These are phyloP conservation scores for Sarocladium oryzae DNA, from an alignment of 2,329 filamentous ascomycete genomes.

Conservation along the genomic window DNA sequence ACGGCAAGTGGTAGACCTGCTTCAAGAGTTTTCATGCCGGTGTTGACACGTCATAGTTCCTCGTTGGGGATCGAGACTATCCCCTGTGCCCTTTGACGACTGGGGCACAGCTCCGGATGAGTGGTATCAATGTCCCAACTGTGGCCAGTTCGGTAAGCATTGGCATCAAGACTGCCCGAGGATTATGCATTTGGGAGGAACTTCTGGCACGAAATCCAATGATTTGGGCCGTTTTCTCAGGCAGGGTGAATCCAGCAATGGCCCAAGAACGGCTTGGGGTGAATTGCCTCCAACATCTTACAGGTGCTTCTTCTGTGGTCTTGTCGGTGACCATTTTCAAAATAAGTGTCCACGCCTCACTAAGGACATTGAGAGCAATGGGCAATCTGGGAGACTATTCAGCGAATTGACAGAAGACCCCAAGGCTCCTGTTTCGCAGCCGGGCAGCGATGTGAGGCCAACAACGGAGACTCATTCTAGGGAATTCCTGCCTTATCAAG, in stretches of 20 bases:
- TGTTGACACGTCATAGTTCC: neutral
- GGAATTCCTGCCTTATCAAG: neutral
- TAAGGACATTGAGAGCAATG: neutral
- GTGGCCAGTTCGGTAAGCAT: neutral
- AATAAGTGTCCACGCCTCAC: neutral
- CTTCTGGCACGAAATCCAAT: too few species aligned
- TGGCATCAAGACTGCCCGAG: neutral
- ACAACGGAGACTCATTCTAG: neutral
- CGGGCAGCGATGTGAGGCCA: neutral
- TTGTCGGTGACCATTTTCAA: neutral
- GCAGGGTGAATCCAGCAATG: neutral
- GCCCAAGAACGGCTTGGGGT: neutral
- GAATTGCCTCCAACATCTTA: neutral
- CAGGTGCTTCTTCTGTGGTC: neutral
- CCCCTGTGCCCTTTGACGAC: neutral
- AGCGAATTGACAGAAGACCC: neutral
- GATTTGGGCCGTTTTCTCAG: neutral
- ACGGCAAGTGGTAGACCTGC: too few species aligned
- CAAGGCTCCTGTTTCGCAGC: neutral
- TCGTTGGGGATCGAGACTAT: neutral
- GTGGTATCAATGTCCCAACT: constrained; percentile 2
- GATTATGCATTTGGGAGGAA: neutral
- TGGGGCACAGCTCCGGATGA: neutral
- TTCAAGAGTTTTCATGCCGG: too few species aligned
- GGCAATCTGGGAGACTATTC: neutral